Base-by-base conservation (phyloP, 2,329 filamentous ascomycete genomes). In the Knufia petricola region DNA sequence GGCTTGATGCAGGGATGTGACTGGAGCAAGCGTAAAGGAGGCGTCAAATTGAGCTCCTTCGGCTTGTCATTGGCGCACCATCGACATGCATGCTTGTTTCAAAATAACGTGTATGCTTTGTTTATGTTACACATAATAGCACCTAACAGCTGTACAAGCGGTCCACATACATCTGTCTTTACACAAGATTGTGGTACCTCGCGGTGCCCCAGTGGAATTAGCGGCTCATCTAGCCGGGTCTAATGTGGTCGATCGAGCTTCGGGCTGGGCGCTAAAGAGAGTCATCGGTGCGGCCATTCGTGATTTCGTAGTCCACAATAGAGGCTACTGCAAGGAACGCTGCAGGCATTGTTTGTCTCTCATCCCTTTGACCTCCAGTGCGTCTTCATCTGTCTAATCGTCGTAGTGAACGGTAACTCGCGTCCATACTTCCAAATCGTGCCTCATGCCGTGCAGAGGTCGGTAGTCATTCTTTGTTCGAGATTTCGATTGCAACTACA, bases 381-480 rank as follows among this genome's bases (percentile, higher is more conserved):
- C 37, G 15, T 21, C 37, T 20, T 6, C 37, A 40, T 23, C n/a
- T n/a, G n/a, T n/a, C 21, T 13, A 12, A 23, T 40, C 15, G 37
- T 40, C 37, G 17, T 40, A 6, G 24, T 15, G 31, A 19, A 26
- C 17, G 32, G 32, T 21, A 21, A 17, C 12, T 17, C 44, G 13
- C 13, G 20, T 39, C 17, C 19, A 7, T 17, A n/a, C 44, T 19
- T 39, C 44, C 34, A 47, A 39, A 32, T 39, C 17, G 34, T 38
- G n/a, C 23, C 19, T 47, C 34, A 34, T 47, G 44, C 21, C 38
- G 44, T 15, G 20, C 32, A 38, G 15, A 37, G 23, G 20, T 47
- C 34, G 15, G 7, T 19, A 38, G 32, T 47, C 44, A 20, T 47
- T 47, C 44, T 47, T 39, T 47, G 34, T 39, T 15, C 19, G 17